Base-by-base conservation (phyloP, 805 yeast species). In the Candida golubevii region DNA sequence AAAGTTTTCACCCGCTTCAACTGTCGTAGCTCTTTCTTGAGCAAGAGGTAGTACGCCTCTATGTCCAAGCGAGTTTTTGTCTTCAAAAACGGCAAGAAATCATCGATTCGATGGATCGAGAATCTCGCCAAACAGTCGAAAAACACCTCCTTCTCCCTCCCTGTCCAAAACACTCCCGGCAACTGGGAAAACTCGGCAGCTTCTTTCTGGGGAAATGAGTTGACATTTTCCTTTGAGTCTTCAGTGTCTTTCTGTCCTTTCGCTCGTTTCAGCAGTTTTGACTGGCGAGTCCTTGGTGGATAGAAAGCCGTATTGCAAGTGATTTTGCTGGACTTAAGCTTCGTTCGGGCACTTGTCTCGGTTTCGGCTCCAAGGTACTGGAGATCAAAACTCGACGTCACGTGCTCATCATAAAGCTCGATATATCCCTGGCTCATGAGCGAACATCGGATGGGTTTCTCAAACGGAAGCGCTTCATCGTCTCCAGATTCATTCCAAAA, bases 101-200 rank as follows among this genome's bases (percentile, higher is more conserved):
- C 41, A 8, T 77, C 79, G 1, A 68, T 41, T n/a, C 72, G 54
- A 42, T 70, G 71, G 18, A 79, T 79, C 2, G 82, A 73, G 51
- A 67, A 73, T 30, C 81, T 61, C 1, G 76, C 70, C 29, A 82
- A 55, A 18, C 71, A 64, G 15, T 65, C 63, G 57, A 79, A 82
- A 57, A 82, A 82, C 11, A 44, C 33, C 15, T 74, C 76, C 50
- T 81, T 80, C 43, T 82, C 85, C 1, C 45, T 42, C 0, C 55
- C 45, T 1, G 69, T 55, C 86, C 86, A 80, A 14, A 48, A 39
- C 6, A 66, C 54, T 0, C 78, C 77, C 13, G 62, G 58, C 11
- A 51, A 36, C 6, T 23, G 10, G 11, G 26, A 34, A 13, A 29
- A 34, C 8, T 23, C 27, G 13, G 28, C 39, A 26, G 12, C 29